These are phyloP conservation scores for Blastomyces gilchristii DNA, from an alignment of 2,329 filamentous ascomycete species.

Conservation along the genomic window DNA sequence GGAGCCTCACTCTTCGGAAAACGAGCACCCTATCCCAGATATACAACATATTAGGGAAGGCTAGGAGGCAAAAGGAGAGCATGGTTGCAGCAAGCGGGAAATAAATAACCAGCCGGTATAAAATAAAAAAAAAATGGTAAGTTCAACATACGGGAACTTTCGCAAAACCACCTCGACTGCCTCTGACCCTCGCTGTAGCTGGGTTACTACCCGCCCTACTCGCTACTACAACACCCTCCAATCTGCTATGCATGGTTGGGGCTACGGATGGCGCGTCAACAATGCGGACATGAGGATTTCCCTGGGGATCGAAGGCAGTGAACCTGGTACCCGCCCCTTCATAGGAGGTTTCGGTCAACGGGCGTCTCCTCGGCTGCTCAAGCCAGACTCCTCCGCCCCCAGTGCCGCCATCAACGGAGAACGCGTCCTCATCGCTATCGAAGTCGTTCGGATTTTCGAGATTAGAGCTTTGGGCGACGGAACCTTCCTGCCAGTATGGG, in stretches of 20 bases:
- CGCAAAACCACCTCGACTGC: neutral
- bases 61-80: neutral
- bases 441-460: neutral
- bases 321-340: constrained; percentile 13
- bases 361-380: constrained; percentile 10
- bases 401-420: constrained; percentile 9
- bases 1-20: constrained; percentile 17
- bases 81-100: neutral
- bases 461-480: neutral
- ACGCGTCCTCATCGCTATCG: constrained; percentile 14
- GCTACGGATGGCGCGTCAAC: constrained; percentile 9
- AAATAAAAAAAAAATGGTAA: neutral
- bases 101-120: neutral
- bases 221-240: constrained; percentile 10
- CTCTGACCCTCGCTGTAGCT: neutral
- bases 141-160: constrained; percentile 11
- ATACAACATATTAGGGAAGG: constrained; percentile 7
- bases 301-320: constrained; percentile 18
- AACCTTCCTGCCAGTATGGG: neutral
- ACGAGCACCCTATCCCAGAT: constrained; percentile 15
- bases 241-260: constrained; percentile 14
- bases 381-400: constrained; percentile 16
- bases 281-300: constrained; percentile 15
- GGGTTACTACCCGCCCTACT: neutral
- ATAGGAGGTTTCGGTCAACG: neutral